Conservation (phyloP, 345 rosid genomes). For the Toxicodendron radicans region DNA sequence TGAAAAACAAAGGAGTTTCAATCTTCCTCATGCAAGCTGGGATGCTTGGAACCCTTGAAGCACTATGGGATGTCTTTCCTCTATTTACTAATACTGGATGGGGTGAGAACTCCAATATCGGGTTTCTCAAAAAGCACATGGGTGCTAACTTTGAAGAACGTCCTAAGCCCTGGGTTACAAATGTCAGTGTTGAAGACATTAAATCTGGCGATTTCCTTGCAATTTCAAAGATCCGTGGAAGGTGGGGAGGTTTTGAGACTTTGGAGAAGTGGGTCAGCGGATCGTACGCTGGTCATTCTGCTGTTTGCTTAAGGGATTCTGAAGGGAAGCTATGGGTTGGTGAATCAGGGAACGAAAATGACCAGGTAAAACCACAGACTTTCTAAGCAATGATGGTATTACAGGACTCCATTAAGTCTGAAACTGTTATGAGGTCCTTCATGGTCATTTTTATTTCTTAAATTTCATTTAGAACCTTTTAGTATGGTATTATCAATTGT, state of each 20-base stretch:
- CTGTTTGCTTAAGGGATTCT: constrained; percentile 85
- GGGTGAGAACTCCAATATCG: constrained; percentile 88
- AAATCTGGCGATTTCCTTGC: constrained; percentile 92
- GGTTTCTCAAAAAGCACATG: constrained; percentile 89
- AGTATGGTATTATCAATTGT: background rate
- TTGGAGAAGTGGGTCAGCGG: constrained; percentile 99
- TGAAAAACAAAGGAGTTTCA: constrained; percentile 83
- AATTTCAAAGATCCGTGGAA: constrained; percentile 83
- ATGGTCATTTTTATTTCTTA: background rate
- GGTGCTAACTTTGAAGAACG: constrained; percentile 74
- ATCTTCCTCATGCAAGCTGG: constrained; percentile 98
- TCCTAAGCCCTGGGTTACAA: constrained; percentile 80
- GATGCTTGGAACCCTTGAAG: constrained; percentile 91
- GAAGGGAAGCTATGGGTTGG: constrained; percentile 96
- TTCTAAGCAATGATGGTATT: background rate
- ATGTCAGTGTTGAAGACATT: constrained; percentile 65
- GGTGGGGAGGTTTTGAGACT: constrained; percentile 98
- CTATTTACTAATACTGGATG: constrained; percentile 91
- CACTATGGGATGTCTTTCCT: constrained; percentile 95
- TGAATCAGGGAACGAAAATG: constrained; percentile 97
- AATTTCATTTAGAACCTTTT: background rate
- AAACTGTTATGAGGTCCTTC: background rate
- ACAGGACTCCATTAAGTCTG: background rate
- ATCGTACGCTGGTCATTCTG: constrained; percentile 94
- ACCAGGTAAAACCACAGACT: constrained; percentile 49